phyloP scores from a whole-genome alignment of 352 stramenopile genomes.

The Pythium brassicae region DNA sequence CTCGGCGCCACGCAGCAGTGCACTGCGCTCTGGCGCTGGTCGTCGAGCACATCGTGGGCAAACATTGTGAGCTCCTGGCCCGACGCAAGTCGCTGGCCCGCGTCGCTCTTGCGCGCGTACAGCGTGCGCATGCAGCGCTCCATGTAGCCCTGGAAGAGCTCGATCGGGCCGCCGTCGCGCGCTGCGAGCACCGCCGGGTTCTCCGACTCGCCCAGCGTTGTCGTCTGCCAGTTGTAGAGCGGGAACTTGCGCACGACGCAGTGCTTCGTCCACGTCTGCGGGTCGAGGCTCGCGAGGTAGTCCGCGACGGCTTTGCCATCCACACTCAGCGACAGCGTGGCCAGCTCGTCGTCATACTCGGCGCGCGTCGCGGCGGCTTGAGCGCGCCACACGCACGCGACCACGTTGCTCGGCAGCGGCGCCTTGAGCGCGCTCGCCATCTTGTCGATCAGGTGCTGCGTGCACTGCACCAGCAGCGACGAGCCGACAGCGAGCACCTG shows the following conservation, averaged over 20 bases:
- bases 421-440: constrained; percentile 28
- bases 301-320: constrained; percentile 14
- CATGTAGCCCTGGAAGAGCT: constrained; percentile 47
- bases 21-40: constrained; percentile 23
- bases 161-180: constrained; percentile 26
- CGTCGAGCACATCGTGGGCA: constrained; percentile 22
- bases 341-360: constrained; percentile 26
- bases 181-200: constrained; percentile 14
- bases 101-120: constrained; percentile 34
- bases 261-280: constrained; percentile 33
- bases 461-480: constrained; percentile 36
- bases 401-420: constrained; percentile 15
- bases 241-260: constrained; percentile 26
- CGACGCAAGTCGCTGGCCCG: constrained; percentile 18
- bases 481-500: constrained; percentile 19
- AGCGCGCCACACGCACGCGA: constrained; percentile 21
- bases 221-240: constrained; percentile 37
- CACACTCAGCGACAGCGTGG: constrained; percentile 9
- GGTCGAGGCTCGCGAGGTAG: constrained; percentile 20
- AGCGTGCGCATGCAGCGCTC: constrained; percentile 34
- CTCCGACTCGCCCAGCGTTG: constrained; percentile 17
- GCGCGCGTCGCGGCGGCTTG: constrained; percentile 26
- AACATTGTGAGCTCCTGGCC: constrained; percentile 29
- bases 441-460: constrained; percentile 20
- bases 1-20: constrained; percentile 37